A percentile compares a stretch with the other conserved stretches of the same genome.
These are phyloP conservation scores for Saccharomycopsis selenospora DNA, from an alignment of 805 yeast genomes.

Conservation along the genomic window DNA sequence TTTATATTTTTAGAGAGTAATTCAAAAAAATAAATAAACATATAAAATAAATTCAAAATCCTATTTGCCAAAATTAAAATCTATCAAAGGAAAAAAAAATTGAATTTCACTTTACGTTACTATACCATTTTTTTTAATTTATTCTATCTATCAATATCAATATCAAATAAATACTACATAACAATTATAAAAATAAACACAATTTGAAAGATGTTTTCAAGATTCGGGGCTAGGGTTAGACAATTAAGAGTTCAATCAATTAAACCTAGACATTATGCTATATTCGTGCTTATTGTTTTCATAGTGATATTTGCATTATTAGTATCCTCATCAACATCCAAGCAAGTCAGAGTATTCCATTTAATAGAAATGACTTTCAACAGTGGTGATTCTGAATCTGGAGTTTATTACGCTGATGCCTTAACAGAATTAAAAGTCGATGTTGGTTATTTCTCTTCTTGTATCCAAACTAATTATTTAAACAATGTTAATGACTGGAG, in stretches of 20 bases:
- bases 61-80: no score
- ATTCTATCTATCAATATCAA: background rate
- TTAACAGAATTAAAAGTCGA: slow-evolving; percentile 20
- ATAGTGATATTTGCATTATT: slow-evolving; percentile 16
- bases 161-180: background rate
- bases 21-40: no score
- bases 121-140: no score
- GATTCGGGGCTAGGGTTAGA: slow-evolving; percentile 7
- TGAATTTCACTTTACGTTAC: no score
- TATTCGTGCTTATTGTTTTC: slow-evolving; percentile 15
- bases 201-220: background rate
- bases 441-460: slow-evolving; percentile 20
- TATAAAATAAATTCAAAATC: no score
- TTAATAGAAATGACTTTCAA: slow-evolving; percentile 15
- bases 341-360: slow-evolving; percentile 13
- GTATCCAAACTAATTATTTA: slow-evolving; percentile 19
- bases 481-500: slow-evolving; percentile 14
- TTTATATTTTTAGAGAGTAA: no score
- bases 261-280: slow-evolving; percentile 20
- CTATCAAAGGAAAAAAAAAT: no score
- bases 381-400: slow-evolving; percentile 14
- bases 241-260: slow-evolving; percentile 6
- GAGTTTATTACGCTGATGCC: slow-evolving; percentile 21
- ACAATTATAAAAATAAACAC: no score
- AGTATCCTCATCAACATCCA: slow-evolving; percentile 16